phyloP scores from a whole-genome alignment of 495 filamentous ascomycete species.

The Aspergillus saccharolyticus region DNA sequence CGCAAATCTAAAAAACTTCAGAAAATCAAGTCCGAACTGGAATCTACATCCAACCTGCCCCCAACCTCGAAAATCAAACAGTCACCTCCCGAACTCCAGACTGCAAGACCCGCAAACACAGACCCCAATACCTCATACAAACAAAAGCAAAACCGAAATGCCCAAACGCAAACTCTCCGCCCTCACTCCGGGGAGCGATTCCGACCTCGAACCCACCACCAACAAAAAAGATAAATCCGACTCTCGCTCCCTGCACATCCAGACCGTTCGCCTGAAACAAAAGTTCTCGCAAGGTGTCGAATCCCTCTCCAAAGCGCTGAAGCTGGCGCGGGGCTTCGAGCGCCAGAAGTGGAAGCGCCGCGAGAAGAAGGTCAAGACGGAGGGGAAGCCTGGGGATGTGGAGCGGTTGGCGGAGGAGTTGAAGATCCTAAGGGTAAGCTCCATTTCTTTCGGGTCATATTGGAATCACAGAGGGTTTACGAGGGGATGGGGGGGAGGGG shows the following conservation, averaged over 20 bases:
- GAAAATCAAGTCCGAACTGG: too few species aligned
- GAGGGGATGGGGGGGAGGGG: too few species aligned
- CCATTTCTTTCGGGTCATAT: conserved; percentile 1
- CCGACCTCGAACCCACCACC: conserved; percentile 1
- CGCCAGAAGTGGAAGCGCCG: conserved; percentile 79
- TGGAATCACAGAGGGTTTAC: too few species aligned
- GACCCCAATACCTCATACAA: not conserved
- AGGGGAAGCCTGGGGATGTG: conserved; percentile 31
- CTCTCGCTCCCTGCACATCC: conserved; percentile 18
- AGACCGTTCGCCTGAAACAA: conserved; percentile 40
- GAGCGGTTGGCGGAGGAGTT: conserved; percentile 69
- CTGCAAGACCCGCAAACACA: not conserved
- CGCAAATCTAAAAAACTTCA: not conserved
- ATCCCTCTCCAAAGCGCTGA: conserved; percentile 62
- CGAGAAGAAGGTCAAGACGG: conserved; percentile 57
- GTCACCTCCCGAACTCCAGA: too few species aligned
- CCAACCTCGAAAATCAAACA: not conserved
- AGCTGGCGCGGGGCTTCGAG: conserved; percentile 80
- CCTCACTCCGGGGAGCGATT: too few species aligned
- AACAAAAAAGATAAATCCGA: conserved; percentile 17
- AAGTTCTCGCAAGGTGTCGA: conserved; percentile 55
- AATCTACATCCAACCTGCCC: too few species aligned
- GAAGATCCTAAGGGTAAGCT: conserved; percentile 63
- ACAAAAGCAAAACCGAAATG: conserved; percentile 26
- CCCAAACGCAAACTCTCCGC: conserved; percentile 45